Evolutionary conservation across 805 yeast genomes (phyloP).

Genomic region (Yarrowia deformans): DNA sequence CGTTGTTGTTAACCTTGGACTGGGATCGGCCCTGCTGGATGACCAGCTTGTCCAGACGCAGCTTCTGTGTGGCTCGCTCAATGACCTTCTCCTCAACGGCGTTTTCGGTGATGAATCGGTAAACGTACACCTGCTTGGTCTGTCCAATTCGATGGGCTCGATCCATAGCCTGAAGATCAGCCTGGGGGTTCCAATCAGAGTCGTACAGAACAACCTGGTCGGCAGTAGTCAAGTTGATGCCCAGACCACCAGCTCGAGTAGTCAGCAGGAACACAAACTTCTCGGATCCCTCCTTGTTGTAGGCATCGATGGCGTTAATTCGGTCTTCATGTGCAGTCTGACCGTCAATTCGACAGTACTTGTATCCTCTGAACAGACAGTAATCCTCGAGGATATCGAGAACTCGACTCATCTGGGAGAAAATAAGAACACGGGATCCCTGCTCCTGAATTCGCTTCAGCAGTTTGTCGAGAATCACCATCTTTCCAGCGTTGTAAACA

Average conservation of each 20-base stretch:
- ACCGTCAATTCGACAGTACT: constrained; percentile 93
- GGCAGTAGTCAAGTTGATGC: constrained; percentile 90
- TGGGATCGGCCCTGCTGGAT: constrained; percentile 82
- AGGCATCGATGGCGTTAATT: constrained; percentile 89
- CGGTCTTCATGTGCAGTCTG: constrained; percentile 93
- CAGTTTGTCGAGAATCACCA: constrained; percentile 87
- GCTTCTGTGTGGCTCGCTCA: constrained; percentile 94
- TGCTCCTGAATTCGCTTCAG: constrained; percentile 72
- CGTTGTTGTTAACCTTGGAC: constrained; percentile 42
- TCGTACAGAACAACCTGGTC: constrained; percentile 89
- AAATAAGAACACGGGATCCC: constrained; percentile 90
- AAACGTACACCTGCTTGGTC: constrained; percentile 92
- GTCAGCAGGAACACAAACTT: constrained; percentile 86
- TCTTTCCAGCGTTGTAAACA: constrained; percentile 84
- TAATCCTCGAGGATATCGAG: constrained; percentile 92
- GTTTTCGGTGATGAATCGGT: constrained; percentile 90
- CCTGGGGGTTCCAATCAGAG: constrained; percentile 98
- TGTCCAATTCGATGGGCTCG: constrained; percentile 98
- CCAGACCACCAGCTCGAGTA: constrained; percentile 96
- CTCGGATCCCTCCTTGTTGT: constrained; percentile 77
- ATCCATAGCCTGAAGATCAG: constrained; percentile 97
- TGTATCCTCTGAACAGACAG: constrained; percentile 81
- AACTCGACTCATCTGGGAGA: constrained; percentile 91
- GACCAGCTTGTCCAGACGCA: constrained; percentile 90
- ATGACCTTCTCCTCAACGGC: constrained; percentile 96